These are phyloP conservation scores for Phaeotremella fagi DNA, from an alignment of 768 basidiomycete genomes.

Conservation along the genomic window DNA sequence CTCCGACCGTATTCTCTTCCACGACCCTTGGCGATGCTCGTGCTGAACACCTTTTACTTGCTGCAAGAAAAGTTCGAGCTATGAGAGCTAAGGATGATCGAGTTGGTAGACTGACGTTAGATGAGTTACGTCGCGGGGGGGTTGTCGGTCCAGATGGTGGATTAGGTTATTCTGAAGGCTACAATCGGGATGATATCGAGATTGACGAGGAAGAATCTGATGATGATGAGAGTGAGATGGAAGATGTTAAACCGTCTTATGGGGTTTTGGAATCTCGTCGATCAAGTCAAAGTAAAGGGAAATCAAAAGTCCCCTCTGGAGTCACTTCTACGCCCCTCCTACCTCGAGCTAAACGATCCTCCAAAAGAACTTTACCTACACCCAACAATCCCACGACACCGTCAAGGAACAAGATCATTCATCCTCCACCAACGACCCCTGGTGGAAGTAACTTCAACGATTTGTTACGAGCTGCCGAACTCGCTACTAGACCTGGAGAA, in stretches of 20 bases:
- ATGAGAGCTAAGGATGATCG: constrained; percentile 19
- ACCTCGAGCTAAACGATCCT: constrained; percentile 18
- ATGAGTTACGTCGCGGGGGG: constrained; percentile 29
- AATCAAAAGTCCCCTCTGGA: constrained; percentile 4
- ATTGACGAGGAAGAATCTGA: constrained; percentile 23
- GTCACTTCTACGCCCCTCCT: constrained; percentile 15
- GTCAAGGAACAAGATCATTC: constrained; percentile 6
- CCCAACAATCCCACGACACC: constrained; percentile 23
- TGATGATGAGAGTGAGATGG: constrained; percentile 6
- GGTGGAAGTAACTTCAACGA: constrained; percentile 42
- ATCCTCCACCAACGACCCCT: constrained; percentile 28
- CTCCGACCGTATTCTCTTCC: no score
- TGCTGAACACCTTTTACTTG: constrained; percentile 39
- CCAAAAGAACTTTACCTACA: constrained; percentile 17
- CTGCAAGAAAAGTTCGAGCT: constrained; percentile 31
- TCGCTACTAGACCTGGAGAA: constrained; percentile 31
- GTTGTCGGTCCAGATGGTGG: constrained; percentile 44
- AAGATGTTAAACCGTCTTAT: constrained; percentile 16
- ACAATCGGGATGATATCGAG: constrained; percentile 19
- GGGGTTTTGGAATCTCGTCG: constrained; percentile 8
- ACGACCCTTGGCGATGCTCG: constrained; percentile 42
- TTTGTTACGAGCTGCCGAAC: constrained; percentile 38
- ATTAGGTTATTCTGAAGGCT: constrained; percentile 42
- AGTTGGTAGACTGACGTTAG: constrained; percentile 33
- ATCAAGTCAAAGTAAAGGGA: constrained; percentile 14